Conservation (phyloP, 108 stramenopile genomes). For the Cylindrotheca fusiformis region DNA sequence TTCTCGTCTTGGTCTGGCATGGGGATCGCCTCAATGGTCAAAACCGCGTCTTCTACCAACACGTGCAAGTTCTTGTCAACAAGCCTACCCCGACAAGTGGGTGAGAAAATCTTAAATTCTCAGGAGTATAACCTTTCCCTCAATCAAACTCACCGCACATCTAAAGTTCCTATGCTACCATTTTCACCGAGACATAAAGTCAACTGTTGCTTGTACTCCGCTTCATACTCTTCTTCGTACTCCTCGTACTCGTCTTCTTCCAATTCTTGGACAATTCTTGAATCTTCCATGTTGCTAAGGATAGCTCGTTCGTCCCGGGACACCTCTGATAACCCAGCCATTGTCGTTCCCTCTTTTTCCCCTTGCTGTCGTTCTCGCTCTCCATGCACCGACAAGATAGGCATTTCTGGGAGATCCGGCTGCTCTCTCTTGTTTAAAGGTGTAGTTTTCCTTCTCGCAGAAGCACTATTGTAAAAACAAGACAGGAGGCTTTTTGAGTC, state of each 20-base stretch:
- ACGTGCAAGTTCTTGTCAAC: conserved; percentile 70
- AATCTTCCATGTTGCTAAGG: neutral
- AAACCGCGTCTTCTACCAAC: conserved; percentile 72
- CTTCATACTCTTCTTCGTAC: conserved; percentile 44
- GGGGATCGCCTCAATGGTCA: conserved; percentile 63
- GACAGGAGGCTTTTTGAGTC: conserved; percentile 26
- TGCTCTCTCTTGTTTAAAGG: neutral
- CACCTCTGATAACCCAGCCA: neutral
- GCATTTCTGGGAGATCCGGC: neutral
- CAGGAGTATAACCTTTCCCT: neutral
- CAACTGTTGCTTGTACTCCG: conserved; percentile 47
- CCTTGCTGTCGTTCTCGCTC: neutral
- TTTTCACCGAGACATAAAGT: conserved; percentile 59
- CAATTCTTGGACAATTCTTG: conserved; percentile 3
- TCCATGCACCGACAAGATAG: neutral
- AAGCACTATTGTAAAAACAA: conserved; percentile 20
- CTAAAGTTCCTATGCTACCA: conserved; percentile 68
- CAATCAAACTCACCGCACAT: conserved; percentile 44
- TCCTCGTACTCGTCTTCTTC: conserved; percentile 23
- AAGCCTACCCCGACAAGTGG: conserved; percentile 9
- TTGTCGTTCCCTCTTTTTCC: neutral
- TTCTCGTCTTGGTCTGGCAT: conserved; percentile 3
- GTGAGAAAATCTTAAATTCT: neutral
- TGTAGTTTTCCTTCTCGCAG: neutral
- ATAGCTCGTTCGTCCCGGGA: no score